Evolutionary conservation across 2,329 filamentous ascomycete species (phyloP).

Genomic region (Trichoderma sp.): DNA sequence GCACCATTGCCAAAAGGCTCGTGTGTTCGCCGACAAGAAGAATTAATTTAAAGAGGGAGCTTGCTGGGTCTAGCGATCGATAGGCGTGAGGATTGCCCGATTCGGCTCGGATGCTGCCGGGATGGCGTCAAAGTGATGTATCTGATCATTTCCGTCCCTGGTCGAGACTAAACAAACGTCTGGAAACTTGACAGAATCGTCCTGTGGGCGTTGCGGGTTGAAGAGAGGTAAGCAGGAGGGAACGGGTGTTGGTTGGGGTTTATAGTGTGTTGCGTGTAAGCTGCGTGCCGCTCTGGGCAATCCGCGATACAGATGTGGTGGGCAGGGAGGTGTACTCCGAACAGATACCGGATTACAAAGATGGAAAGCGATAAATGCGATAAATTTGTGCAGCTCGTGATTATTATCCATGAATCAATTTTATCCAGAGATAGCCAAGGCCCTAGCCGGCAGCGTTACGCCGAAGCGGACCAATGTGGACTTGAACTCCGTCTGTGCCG

Average conservation of each 20-base stretch:
- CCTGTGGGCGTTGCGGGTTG: background rate
- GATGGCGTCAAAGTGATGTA: background rate
- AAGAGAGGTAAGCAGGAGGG: background rate
- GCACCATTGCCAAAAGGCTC: too few relatives aligned
- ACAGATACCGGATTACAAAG: background rate
- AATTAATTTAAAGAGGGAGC: background rate
- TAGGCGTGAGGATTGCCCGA: conserved; percentile 12
- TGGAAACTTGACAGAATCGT: background rate
- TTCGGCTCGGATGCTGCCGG: conserved; percentile 7
- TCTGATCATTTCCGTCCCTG: background rate
- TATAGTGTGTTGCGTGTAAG: background rate
- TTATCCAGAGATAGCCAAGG: too few relatives aligned
- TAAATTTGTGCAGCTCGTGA: background rate
- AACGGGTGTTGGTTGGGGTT: background rate
- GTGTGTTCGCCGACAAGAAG: background rate
- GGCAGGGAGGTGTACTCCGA: background rate
- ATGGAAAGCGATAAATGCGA: too few relatives aligned
- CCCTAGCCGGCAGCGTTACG: background rate
- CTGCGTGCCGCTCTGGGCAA: background rate
- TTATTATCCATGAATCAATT: background rate
- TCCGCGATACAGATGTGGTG: background rate
- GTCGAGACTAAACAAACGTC: background rate
- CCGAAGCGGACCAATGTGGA: background rate
- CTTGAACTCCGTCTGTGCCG: background rate
- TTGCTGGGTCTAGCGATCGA: conserved; percentile 1